A percentile compares a stretch with the other conserved stretches of the same genome.
Conservation (phyloP, 2,329 filamentous ascomycete species). For the Cytospora leucostoma region DNA sequence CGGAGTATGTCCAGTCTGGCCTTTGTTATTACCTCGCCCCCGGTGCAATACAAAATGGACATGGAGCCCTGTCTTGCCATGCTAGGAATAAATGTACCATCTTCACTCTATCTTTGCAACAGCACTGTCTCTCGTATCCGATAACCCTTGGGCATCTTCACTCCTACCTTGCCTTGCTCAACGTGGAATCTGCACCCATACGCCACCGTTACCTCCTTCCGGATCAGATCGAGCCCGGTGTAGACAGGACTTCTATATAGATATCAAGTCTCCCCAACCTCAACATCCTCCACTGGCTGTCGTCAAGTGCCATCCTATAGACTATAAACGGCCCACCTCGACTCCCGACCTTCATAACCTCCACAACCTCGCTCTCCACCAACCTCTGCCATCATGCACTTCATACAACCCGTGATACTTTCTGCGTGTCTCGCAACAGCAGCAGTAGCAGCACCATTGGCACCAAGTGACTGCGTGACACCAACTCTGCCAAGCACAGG, state of each 20-base stretch:
- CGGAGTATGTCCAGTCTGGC: constrained; percentile 13
- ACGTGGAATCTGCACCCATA: constrained; percentile 2
- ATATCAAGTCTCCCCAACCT: not conserved
- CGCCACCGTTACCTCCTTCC: constrained; percentile 6
- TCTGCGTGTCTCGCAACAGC: constrained; percentile 17
- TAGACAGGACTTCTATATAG: constrained; percentile 16
- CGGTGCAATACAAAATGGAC: constrained; percentile 16
- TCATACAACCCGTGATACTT: constrained; percentile 12
- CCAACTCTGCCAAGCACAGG: constrained; percentile 44
- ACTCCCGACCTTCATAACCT: not conserved
- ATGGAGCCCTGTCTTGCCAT: constrained; percentile 15
- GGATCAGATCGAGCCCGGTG: not conserved
- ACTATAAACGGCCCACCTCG: constrained; percentile 12
- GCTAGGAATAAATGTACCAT: constrained; percentile 13
- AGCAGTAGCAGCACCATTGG: constrained; percentile 23
- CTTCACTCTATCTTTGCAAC: constrained; percentile 17
- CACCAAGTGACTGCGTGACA: constrained; percentile 24
- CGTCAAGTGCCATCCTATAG: constrained; percentile 8
- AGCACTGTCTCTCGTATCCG: constrained; percentile 5
- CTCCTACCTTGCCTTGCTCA: constrained; percentile 7
- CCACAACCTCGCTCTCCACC: not conserved
- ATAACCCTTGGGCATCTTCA: constrained; percentile 12
- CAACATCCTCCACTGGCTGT: not conserved
- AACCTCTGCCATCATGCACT: constrained; percentile 17
- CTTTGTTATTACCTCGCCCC: constrained; percentile 7